Percentiles rank a stretch among this genome's conserved stretches.
These are phyloP conservation scores for Chaetomiaceae sp. DNA, from an alignment of 2,329 filamentous ascomycete species.

Conservation along the genomic window DNA sequence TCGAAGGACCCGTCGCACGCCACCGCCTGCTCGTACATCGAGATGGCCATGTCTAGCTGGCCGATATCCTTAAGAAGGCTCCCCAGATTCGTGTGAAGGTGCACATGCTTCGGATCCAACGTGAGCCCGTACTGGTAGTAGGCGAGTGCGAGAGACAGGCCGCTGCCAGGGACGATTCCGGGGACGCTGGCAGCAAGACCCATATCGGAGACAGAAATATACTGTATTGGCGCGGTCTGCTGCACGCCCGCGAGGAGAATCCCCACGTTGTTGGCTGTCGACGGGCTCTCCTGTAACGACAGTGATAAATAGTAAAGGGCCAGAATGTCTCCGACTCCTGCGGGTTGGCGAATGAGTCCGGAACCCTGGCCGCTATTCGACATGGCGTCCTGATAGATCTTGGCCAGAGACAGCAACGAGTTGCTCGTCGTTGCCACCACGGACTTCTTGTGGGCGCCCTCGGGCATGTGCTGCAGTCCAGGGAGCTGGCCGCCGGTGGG, in stretches of 20 bases:
- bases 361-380: conserved; percentile 61
- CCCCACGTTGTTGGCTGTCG: conserved; percentile 96
- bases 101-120: conserved; percentile 83
- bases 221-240: conserved; percentile 48
- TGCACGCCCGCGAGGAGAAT: conserved; percentile 95
- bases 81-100: conserved; percentile 93
- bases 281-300: conserved; percentile 90
- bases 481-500: conserved; percentile 67
- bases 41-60: conserved; percentile 83
- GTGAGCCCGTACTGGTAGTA: conserved; percentile 95
- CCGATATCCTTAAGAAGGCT: conserved; percentile 95
- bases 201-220: conserved; percentile 24
- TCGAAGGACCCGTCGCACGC: conserved; percentile 91
- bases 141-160: conserved; percentile 77
- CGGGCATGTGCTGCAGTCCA: conserved; percentile 67
- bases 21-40: conserved; percentile 96
- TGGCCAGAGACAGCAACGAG: conserved; percentile 86
- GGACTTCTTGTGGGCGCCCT: conserved; percentile 67
- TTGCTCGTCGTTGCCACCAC: conserved; percentile 94
- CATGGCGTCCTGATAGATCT: conserved; percentile 96
- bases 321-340: conserved; percentile 85
- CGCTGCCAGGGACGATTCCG: conserved; percentile 79
- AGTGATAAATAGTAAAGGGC: conserved; percentile 93
- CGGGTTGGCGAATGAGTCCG: conserved; percentile 54
- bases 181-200: conserved; percentile 50